These are phyloP conservation scores for Rubia peregrina DNA, from an alignment of 305 asterid genomes.

Conservation along the genomic window DNA sequence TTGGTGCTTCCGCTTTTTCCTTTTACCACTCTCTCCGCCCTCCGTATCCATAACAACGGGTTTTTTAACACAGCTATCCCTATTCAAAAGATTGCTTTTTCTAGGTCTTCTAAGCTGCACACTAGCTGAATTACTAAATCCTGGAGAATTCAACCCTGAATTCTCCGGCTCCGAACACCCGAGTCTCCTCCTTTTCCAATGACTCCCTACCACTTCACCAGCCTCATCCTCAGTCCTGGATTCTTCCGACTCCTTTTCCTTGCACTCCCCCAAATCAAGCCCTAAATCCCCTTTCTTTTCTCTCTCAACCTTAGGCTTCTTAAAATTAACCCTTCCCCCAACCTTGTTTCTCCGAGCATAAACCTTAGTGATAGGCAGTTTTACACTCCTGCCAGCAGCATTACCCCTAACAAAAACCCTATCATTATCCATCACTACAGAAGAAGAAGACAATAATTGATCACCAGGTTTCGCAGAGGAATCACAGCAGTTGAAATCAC, in stretches of 20 bases:
- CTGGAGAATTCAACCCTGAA: slow-evolving; percentile 33
- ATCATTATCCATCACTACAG: neutral
- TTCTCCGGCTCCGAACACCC: slow-evolving; percentile 21
- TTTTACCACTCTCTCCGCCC: neutral
- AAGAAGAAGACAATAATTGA: neutral
- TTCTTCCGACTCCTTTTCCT: slow-evolving; percentile 8
- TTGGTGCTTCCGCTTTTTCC: slow-evolving; percentile 33
- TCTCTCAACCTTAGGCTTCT: slow-evolving; percentile 23
- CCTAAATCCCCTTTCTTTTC: slow-evolving; percentile 11
- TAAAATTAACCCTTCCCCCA: slow-evolving; percentile 33
- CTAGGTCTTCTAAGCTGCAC: slow-evolving; percentile 25
- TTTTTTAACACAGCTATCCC: slow-evolving; percentile 19
- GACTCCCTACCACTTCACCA: slow-evolving; percentile 12
- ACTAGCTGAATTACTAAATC: slow-evolving; percentile 28
- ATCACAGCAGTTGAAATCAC: slow-evolving; percentile 28
- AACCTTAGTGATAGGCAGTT: slow-evolving; percentile 27
- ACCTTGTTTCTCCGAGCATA: slow-evolving; percentile 51
- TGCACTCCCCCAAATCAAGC: neutral
- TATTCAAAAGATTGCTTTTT: slow-evolving; percentile 22
- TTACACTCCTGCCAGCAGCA: slow-evolving; percentile 2
- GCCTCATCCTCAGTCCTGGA: slow-evolving; percentile 4
- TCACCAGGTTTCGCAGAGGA: slow-evolving; percentile 16
- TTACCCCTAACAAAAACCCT: neutral
- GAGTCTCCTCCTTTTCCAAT: slow-evolving; percentile 19
- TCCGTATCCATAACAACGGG: slow-evolving; percentile 18